These are phyloP conservation scores for Fomitopsis betulina DNA, from an alignment of 1,284 basidiomycete species.

Conservation along the genomic window DNA sequence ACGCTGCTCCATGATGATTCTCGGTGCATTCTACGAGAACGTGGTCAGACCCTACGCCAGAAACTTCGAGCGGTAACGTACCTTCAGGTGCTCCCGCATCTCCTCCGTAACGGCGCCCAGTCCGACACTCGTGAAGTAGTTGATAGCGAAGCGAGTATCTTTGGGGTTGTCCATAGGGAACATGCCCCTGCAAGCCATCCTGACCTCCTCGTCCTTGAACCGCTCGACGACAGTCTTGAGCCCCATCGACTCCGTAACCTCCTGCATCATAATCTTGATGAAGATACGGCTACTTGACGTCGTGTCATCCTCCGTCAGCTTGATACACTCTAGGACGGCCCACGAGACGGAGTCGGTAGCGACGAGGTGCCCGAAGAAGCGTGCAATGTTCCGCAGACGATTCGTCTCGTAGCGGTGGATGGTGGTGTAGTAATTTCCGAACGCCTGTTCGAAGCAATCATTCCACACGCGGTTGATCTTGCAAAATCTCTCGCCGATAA, in stretches of 20 bases:
- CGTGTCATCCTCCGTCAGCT: slow-evolving; percentile 97
- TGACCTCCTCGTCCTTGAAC: slow-evolving; percentile 84
- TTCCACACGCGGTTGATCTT: slow-evolving; percentile 95
- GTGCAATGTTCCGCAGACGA: slow-evolving; percentile 92
- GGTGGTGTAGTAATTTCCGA: slow-evolving; percentile 89
- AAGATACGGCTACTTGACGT: slow-evolving; percentile 97
- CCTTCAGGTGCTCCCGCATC: slow-evolving; percentile 95
- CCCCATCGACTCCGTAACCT: slow-evolving; percentile 93
- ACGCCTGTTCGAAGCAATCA: slow-evolving; percentile 85
- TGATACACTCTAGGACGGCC: slow-evolving; percentile 81
- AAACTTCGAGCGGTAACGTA: slow-evolving; percentile 31
- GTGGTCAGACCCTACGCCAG: background rate
- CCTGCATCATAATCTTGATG: slow-evolving; percentile 93
- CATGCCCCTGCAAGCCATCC: slow-evolving; percentile 73
- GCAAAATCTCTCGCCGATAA: slow-evolving; percentile 94
- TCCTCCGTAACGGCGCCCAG: slow-evolving; percentile 90
- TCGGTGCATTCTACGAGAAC: slow-evolving; percentile 73
- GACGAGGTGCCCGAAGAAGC: slow-evolving; percentile 92
- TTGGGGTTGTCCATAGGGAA: slow-evolving; percentile 97
- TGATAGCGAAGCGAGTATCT: slow-evolving; percentile 96
- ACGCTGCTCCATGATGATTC: slow-evolving; percentile 88
- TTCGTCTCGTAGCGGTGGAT: slow-evolving; percentile 99
- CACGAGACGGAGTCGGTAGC: slow-evolving; percentile 88
- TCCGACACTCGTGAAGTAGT: slow-evolving; percentile 95
- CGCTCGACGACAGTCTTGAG: slow-evolving; percentile 79